A percentile compares a stretch with the other conserved stretches of the same genome.
Conservation (phyloP, 2,329 filamentous ascomycete genomes). For the Thielaviopsis populi region DNA sequence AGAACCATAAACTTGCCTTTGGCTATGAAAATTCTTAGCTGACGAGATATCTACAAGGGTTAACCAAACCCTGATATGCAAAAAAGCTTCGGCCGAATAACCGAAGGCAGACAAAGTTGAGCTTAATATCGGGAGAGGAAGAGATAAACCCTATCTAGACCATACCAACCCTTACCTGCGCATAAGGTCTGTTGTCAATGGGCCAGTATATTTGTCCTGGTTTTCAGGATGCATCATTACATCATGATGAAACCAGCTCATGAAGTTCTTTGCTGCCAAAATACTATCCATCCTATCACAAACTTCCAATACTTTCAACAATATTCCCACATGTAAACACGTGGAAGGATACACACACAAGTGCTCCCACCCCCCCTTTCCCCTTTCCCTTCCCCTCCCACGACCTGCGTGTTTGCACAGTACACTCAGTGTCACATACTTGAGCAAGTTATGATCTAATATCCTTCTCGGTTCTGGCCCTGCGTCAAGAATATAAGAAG, state of each 20-base stretch:
- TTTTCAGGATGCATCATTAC: too few species aligned
- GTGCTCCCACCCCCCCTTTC: too few species aligned
- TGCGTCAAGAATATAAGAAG: neutral
- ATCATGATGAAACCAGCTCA: too few species aligned
- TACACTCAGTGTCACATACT: neutral
- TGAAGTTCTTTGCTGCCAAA: neutral
- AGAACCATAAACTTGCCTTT: too few species aligned
- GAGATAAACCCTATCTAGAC: too few species aligned
- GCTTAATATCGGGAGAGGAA: neutral
- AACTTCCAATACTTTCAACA: too few species aligned
- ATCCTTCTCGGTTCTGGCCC: constrained; percentile 10
- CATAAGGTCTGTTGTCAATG: too few species aligned
- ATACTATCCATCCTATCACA: neutral
- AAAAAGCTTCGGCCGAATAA: neutral
- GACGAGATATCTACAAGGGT: neutral
- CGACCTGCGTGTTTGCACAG: neutral
- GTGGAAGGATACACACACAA: too few species aligned
- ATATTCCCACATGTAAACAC: neutral
- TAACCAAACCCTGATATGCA: neutral
- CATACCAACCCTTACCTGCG: neutral
- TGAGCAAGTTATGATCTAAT: constrained; percentile 16
- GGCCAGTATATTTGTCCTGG: too few species aligned
- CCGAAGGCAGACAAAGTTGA: neutral
- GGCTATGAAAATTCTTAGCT: too few species aligned
- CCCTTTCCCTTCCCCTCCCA: neutral